Evolutionary conservation across 306 rosid genomes (phyloP), one percentile per base, ranked within the genome.

Genomic region (Ceratonia siliqua): DNA sequence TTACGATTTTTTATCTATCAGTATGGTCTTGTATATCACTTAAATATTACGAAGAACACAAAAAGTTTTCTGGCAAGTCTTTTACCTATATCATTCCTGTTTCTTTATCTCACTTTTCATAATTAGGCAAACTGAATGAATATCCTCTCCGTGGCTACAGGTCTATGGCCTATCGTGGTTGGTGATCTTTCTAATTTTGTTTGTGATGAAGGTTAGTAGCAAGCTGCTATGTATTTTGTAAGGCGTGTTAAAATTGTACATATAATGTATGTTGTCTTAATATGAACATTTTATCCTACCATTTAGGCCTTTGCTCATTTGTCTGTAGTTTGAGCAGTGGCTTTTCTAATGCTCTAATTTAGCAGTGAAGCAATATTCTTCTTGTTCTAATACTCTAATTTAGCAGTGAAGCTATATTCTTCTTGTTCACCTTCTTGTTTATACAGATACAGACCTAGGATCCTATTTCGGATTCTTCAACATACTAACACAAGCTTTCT

Each of bases 111-210:
- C 48, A 21, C 57, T 70, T 24, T 30, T 35, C 42, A 18, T 14
- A 12, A 39, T 50, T 83, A 70, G 39, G 42, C 28, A 67, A 66
- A 32, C 62, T 57, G 66, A 77, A 35, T 8, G 54, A 33, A 36
- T 52, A 45, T 70, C 25, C n/a, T 72, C 46, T 74, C 63, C 67
- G 75, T 80, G 46, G 54, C 70, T 41, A 72, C 93, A 94, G 97
- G 94, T 94, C 61, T 94, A 94, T 82, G 98, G 98, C 76, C 66
- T 91, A 66, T 94, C 98, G 25, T 94, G 98, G 98, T 65, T 94
- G 89, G 98, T 91, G 85, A 94, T 94, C 64, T 42, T 94, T 67
- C 55, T 91, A 27, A 86, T 94, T 72, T 84, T 94, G 85, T 87
- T 89, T 66, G 95, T 94, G 65, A 87, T 94, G 93, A 94, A 94